phyloP scores from a whole-genome alignment of 2,329 filamentous ascomycete species.

The Colletotrichum horii region DNA sequence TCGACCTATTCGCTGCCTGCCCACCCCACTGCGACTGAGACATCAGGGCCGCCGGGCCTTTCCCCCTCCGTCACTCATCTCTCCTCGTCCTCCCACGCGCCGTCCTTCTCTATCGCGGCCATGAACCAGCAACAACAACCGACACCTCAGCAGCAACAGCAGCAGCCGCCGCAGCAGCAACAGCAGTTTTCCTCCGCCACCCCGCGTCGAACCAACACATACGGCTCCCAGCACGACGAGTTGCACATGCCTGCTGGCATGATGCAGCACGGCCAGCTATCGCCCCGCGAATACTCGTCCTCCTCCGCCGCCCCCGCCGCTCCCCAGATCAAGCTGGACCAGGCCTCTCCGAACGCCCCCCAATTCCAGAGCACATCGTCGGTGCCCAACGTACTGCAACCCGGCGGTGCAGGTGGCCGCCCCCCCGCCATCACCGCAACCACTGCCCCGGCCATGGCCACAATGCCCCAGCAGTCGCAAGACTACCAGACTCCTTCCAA shows the following conservation, averaged over 20 bases:
- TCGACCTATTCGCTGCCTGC: conserved; percentile 2
- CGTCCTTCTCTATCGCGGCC: neutral
- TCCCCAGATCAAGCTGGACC: conserved; percentile 58
- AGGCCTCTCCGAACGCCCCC: conserved; percentile 41
- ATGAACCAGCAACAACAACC: conserved; percentile 20
- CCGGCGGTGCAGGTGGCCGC: conserved; percentile 43
- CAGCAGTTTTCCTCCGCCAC: conserved; percentile 38
- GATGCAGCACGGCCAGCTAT: conserved; percentile 47
- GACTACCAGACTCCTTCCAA: conserved; percentile 71
- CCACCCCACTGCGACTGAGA: conserved; percentile 18
- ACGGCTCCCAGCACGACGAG: conserved; percentile 53
- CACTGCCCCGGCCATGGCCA: conserved; percentile 50
- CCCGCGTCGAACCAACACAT: conserved; percentile 43
- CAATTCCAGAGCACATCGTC: conserved; percentile 46
- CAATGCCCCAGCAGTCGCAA: conserved; percentile 42
- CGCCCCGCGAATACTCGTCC: conserved; percentile 51
- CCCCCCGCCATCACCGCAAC: conserved; percentile 44
- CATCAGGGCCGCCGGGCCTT: conserved; percentile 18
- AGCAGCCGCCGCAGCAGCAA: conserved; percentile 35
- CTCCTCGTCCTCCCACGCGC: neutral
- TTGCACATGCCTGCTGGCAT: conserved; percentile 57
- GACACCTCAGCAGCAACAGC: neutral
- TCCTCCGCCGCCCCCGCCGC: conserved; percentile 33
- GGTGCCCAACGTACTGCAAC: conserved; percentile 65
- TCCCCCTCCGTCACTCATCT: conserved; percentile 12